phyloP scores from a whole-genome alignment of 164 flowering plant species.

The Litsea cubeba region DNA sequence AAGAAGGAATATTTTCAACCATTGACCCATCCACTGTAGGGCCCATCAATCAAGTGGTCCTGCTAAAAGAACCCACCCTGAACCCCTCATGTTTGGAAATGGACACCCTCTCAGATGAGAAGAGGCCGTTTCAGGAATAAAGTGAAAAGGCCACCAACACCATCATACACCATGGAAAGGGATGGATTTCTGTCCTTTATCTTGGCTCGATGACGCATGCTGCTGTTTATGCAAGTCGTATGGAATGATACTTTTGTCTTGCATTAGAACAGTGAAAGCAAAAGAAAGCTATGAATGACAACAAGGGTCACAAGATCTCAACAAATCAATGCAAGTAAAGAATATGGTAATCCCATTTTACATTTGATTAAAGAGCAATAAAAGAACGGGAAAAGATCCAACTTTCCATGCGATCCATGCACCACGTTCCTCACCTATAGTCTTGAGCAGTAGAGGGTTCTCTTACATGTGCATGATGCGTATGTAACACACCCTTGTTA shows the following conservation, averaged over 20 bases:
- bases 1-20: too few species aligned
- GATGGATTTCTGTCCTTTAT: constrained; percentile 16
- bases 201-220: background rate
- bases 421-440: constrained; percentile 18
- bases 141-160: constrained; percentile 58
- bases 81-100: background rate
- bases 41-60: too few species aligned
- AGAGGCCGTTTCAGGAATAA: constrained; percentile 42
- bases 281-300: constrained; percentile 16
- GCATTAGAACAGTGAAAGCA: constrained; percentile 34
- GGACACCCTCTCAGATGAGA: background rate
- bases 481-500: too few species aligned
- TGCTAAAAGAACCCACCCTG: background rate
- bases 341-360: constrained; percentile 21
- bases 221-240: constrained; percentile 15
- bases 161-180: constrained; percentile 41
- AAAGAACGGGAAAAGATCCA: constrained; percentile 17
- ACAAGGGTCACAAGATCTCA: constrained; percentile 15
- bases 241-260: constrained; percentile 54
- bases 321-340: constrained; percentile 39
- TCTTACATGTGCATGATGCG: too few species aligned
- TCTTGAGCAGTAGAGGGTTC: too few species aligned
- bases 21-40: too few species aligned
- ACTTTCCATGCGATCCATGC: constrained; percentile 57
- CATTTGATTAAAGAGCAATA: background rate